Evolutionary conservation across 1,284 basidiomycete genomes (phyloP), one percentile per base, ranked within the genome.

Genomic region (Ceratobasidium sp.): DNA sequence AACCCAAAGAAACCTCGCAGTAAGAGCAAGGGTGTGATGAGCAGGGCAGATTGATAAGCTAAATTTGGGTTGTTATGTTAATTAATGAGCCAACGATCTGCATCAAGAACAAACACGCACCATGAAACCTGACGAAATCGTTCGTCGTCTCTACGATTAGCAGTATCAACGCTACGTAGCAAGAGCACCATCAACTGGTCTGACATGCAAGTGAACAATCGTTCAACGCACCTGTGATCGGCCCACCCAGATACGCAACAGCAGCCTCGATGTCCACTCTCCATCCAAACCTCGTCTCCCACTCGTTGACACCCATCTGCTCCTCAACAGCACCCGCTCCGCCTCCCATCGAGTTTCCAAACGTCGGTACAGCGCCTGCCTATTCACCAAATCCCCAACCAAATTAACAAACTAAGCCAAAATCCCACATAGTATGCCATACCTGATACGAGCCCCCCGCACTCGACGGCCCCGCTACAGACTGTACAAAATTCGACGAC

Each of bases 21-120:
- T 44, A 92, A 78, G 58, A 93, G 84, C 7, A 95, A 84, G 0
- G 93, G 93, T 0, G 90, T 91, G 1, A 91, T 91, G 60, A 94
- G 85, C 7, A 95, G 87, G 1, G 93, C 93, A 13, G 93, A 93
- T 85, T 95, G 94, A 83, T 95, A 95, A 56, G 93, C 93, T 94
- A 77, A 39, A 49, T 58, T 28, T 9, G 49, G 56, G 42, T 49
- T 18, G 20, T 39, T 9, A 33, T 26, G 33, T 33, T 70, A 9
- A 46, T 42, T 28, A 2, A n/a, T 42, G 40, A 7, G 18, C 7
- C 15, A 9, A 5, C 3, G n/a, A n/a, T 15, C 10, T 26, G 10
- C 42, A 26, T 58, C 26, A 28, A 33, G 28, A n/a, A 33, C 23
- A 42, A 9, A 33, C 46, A 83, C 89, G 82, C 78, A 93, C 93